Evolutionary conservation across 1,284 basidiomycete species (phyloP), one percentile per base, ranked within the genome.

Genomic region (Microbotryomycetes sp.): DNA sequence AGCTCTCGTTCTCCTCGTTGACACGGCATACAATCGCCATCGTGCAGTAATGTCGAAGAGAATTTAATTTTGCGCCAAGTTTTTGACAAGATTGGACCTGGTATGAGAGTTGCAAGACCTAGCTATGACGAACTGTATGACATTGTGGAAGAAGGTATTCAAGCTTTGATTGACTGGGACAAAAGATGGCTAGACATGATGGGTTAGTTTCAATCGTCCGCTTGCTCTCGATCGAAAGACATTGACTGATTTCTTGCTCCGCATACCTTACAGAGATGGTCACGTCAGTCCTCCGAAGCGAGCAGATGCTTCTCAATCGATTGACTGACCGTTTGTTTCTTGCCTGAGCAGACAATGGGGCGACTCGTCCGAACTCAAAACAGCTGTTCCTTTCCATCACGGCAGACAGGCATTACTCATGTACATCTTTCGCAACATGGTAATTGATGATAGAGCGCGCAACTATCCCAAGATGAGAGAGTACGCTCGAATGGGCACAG

Each of bases 21-120:
- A n/a, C n/a, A n/a, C n/a, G n/a, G n/a, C n/a, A n/a, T n/a, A n/a
- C n/a, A n/a, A n/a, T 9, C 36, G 36, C 36, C 36, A 42, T n/a
- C n/a, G n/a, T n/a, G 29, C 51, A 67, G 62, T 5, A 64, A 67
- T 46, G 55, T 67, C 46, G 66, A 67, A 25, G 55, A 52, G 23
- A 60, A 59, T 47, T 12, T 25, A 4, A 63, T 67, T 30, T 49
- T 67, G 22, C 53, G 51, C 26, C 31, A 50, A 15, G 49, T 56
- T 12, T 67, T 60, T 51, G 49, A 60, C 32, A 23, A 60, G 42
- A 55, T 67, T 47, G 60, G 66, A 0, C 52, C 60, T 6, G 66
- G 58, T 2, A 52, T 62, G 60, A 45, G 28, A 3, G 4, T 29
- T 4, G 25, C 54, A 12, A 12, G 45, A 22, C 28, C 25, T 45